Base-by-base conservation (phyloP, 2,329 filamentous ascomycete genomes). In the Sphaceloma murrayae region DNA sequence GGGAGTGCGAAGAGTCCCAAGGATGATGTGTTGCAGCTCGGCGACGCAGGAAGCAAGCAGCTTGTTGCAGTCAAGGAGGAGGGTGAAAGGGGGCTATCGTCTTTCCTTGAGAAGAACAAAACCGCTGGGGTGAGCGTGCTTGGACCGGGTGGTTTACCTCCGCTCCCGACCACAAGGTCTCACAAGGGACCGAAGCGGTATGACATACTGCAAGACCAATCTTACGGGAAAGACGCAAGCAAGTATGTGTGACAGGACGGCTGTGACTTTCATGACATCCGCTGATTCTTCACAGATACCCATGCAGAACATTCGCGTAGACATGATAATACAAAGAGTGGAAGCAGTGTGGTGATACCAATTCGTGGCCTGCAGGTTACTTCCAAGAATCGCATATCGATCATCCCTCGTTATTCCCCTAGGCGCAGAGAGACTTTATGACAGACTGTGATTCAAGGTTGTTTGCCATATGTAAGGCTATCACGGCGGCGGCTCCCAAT, bases 1-100 rank as follows among this genome's bases (percentile, higher is more conserved):
- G 91, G 91, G 53, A 94, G 82, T 66, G 82, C 81, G 46, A 81
- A 77, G 8, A 70, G 69, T 38, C 89, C 91, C 24, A 89, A 86
- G 68, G 79, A 85, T 51, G 85, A 94, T 48, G 64, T 78, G 42
- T 59, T 76, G 57, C 75, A 89, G 59, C 74, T 94, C 52, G 83
- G 83, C 34, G 78, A 85, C 52, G 78, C 75, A 16, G 83, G 87
- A 59, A 70, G 67, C 47, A 77, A 80, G 59, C 75, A 84, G 70
- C 69, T 98, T 51, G 81, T 91, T 29, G 77, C 77, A 19, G 80
- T 82, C 19, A 78, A 82, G 68, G 72, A 88, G 60, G 75, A 86
- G 58, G 85, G 83, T 22, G 70, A 81, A 62, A 77, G 77, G 54
- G 75, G 84, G 0, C 65, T 96, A 50, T 79, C 83, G 26, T 74